Percentiles rank a stretch among this genome's conserved stretches.
Evolutionary conservation across 23 red algal genomes (phyloP).

Genomic region (Rhodosorus marinus): DNA sequence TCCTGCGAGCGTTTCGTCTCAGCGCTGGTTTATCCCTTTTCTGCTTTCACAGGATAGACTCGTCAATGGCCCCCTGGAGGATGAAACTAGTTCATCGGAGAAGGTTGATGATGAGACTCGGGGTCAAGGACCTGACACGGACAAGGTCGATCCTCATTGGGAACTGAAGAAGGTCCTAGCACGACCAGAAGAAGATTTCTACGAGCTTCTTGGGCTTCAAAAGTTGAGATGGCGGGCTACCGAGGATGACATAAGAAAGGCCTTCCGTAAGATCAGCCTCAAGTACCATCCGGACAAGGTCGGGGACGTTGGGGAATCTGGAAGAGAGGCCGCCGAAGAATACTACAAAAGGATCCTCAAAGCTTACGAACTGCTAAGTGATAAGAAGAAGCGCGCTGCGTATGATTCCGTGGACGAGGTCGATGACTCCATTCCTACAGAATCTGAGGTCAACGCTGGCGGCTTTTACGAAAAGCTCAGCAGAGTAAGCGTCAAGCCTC

Average conservation of each 20-base stretch:
- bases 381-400: slow-evolving; percentile 40
- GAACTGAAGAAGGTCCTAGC: slow-evolving; percentile 19
- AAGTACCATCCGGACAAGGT: slow-evolving; percentile 78
- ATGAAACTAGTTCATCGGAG: too few species aligned
- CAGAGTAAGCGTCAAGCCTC: too few species aligned
- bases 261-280: slow-evolving; percentile 37
- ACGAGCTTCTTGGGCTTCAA: slow-evolving; percentile 52
- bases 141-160: too few species aligned
- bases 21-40: too few species aligned
- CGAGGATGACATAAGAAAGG: slow-evolving; percentile 59
- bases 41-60: too few species aligned
- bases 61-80: too few species aligned
- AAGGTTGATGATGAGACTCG: too few species aligned
- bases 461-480: slow-evolving; percentile 37
- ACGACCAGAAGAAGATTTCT: slow-evolving; percentile 41
- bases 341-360: slow-evolving; percentile 55
- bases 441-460: slow-evolving; percentile 23
- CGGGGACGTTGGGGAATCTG: slow-evolving; percentile 33
- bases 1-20: too few species aligned
- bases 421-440: slow-evolving; percentile 52
- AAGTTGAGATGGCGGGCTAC: slow-evolving; percentile 59
- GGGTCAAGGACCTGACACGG: too few species aligned
- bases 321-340: slow-evolving; percentile 18
- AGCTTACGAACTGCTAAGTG: slow-evolving; percentile 47
- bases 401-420: slow-evolving; percentile 76